Evolutionary conservation across 2,329 filamentous ascomycete species (phyloP), one percentile per base, ranked within the genome.

Genomic region (Trichoderma pleuroti): DNA sequence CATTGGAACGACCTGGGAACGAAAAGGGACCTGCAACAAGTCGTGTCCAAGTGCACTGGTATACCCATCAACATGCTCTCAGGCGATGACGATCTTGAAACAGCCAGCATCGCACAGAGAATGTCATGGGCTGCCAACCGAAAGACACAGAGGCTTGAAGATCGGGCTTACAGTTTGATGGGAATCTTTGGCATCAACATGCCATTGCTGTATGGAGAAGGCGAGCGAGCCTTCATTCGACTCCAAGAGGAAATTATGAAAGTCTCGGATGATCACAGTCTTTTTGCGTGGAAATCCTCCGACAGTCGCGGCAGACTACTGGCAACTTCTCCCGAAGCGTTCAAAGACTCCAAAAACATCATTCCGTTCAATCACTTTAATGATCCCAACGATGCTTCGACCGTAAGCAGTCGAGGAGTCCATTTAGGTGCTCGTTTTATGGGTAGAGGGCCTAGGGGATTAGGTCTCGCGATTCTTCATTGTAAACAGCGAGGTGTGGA

Each of bases 111-210:
- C 1, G 73, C 74, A 8, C 60, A 70, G 4, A 73, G 75, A 12
- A 74, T 79, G 68, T 75, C 74, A 6, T 79, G 78, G 78, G 68
- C 77, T 4, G 66, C 77, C 3, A 56, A 72, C 3, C 72, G 78
- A 5, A 70, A 56, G 21, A 77, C 77, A 0, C 75, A 76, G 4
- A 72, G 76, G 2, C 46, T 65, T 0, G 78, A 79, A 32, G 78
- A 79, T 32, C 67, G 74, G 9, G 78, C 78, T 1, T 79, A 79
- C 59, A 77, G 75, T 16, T 61, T 79, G 11, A 57, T 79, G 24
- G 78, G 78, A 4, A 68, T 79, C 0, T 79, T 79, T 54, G 74
- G 73, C 42, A 73, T 79, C 61, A 76, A 78, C 26, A 78, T 79
- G 77, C 73, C 77, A 0, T 66, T 78, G 1, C 57, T 79, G 0